Evolutionary conservation across 352 stramenopile species (phyloP).

Genomic region (Pythium biforme): DNA sequence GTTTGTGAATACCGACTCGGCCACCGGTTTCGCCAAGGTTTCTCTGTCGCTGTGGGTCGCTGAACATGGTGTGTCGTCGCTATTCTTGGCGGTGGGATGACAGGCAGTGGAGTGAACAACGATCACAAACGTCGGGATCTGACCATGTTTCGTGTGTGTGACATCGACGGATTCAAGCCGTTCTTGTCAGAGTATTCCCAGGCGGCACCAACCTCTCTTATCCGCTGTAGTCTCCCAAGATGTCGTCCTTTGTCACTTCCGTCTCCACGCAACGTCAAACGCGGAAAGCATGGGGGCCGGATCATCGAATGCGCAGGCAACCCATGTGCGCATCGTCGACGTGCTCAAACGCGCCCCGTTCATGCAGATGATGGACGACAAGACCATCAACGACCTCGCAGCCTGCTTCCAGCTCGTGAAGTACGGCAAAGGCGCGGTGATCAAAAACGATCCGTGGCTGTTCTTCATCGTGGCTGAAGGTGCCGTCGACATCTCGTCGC

Average conservation of each 20-base stretch:
- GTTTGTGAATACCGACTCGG: constrained; percentile 1
- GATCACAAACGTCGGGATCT: neutral
- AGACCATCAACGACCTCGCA: constrained; percentile 47
- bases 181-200: neutral
- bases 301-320: neutral
- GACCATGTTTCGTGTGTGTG: neutral
- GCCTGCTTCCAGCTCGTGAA: constrained; percentile 54
- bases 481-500: constrained; percentile 52
- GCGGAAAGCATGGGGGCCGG: constrained; percentile 7
- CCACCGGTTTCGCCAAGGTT: constrained; percentile 4
- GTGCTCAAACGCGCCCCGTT: constrained; percentile 56
- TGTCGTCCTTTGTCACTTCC: neutral
- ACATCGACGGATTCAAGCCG: neutral
- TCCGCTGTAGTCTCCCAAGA: neutral
- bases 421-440: constrained; percentile 41
- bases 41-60: neutral
- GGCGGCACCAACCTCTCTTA: neutral
- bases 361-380: constrained; percentile 65
- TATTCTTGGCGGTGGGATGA: neutral
- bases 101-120: neutral
- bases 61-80: neutral
- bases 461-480: constrained; percentile 61
- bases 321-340: constrained; percentile 22
- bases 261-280: neutral
- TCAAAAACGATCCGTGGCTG: constrained; percentile 51